A percentile compares a stretch with the other conserved stretches of the same genome.
Evolutionary conservation across 225 moss, liverwort and hornwort genomes (phyloP).

Genomic region (Asterella californica): DNA sequence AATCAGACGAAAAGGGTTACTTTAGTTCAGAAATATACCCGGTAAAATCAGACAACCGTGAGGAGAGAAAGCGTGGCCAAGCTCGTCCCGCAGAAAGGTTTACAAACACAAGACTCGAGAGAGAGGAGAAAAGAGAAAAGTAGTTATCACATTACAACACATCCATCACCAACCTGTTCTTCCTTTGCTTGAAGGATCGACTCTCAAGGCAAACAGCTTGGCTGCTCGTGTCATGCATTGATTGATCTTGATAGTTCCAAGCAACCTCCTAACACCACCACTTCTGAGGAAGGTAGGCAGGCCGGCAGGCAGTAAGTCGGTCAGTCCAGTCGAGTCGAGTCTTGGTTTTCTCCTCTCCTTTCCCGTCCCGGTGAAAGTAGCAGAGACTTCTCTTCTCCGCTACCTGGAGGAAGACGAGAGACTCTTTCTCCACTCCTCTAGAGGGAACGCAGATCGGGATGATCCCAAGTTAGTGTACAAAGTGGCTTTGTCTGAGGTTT

Average conservation of each 20-base stretch:
- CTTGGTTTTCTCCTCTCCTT: not conserved
- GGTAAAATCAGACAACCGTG: not conserved
- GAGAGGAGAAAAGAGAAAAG: not conserved
- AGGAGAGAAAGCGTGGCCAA: not conserved
- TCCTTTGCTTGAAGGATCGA: constrained; percentile 22
- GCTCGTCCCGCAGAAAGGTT: not conserved
- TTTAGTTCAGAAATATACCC: not conserved
- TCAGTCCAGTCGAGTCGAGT: not conserved
- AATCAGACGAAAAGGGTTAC: not conserved
- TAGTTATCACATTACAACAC: not conserved
- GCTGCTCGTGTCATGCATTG: constrained; percentile 16
- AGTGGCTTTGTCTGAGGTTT: not conserved
- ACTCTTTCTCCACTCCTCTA: not conserved
- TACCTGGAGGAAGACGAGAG: not conserved
- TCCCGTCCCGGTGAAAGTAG: constrained; percentile 9
- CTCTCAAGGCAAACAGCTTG: constrained; percentile 14
- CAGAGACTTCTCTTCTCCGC: not conserved
- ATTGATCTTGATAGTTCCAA: not conserved
- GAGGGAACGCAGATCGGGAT: not conserved
- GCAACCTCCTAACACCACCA: not conserved
- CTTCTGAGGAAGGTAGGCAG: not conserved
- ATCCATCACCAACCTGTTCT: constrained; percentile 7
- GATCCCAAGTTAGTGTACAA: not conserved
- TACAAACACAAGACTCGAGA: not conserved
- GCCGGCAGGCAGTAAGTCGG: not conserved